A percentile compares a stretch with the other conserved stretches of the same genome.
Evolutionary conservation across 768 basidiomycete species (phyloP).

Genomic region (Russula sp.): DNA sequence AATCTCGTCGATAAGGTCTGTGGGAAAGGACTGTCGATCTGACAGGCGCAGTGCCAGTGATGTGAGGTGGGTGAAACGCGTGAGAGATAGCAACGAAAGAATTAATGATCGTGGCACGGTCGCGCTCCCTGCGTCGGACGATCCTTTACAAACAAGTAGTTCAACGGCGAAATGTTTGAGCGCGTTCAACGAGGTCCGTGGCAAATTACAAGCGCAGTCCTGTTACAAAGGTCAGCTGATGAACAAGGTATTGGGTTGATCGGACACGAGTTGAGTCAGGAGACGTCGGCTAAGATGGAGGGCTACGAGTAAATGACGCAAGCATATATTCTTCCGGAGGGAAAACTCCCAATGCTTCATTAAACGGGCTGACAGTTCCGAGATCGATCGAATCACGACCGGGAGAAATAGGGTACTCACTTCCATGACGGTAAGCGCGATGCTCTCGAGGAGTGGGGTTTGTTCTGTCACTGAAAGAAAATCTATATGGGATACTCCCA

Average conservation of each 20-base stretch:
- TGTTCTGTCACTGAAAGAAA: conserved; percentile 47
- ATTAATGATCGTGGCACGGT: conserved; percentile 17
- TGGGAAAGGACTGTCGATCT: conserved; percentile 18
- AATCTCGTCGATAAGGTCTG: conserved; percentile 21
- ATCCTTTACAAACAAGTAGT: conserved; percentile 39
- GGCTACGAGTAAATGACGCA: neutral
- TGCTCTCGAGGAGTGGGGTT: conserved; percentile 55
- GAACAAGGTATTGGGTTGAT: conserved; percentile 15
- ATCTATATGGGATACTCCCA: conserved; percentile 50
- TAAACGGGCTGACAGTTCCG: neutral
- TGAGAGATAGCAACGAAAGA: conserved; percentile 19
- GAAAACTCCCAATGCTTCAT: conserved; percentile 5
- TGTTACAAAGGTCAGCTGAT: conserved; percentile 38
- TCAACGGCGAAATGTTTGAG: conserved; percentile 56
- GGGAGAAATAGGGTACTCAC: conserved; percentile 41
- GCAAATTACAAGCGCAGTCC: conserved; percentile 31
- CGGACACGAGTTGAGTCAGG: conserved; percentile 12
- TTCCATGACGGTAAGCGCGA: conserved; percentile 62
- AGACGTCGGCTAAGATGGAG: conserved; percentile 11
- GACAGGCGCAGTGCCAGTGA: conserved; percentile 27
- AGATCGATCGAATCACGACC: conserved; percentile 9
- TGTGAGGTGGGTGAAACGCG: conserved; percentile 25
- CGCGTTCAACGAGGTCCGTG: conserved; percentile 40
- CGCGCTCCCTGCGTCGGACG: conserved; percentile 17
- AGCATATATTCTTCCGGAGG: conserved; percentile 5